A percentile compares a stretch with the other conserved stretches of the same genome.
These are phyloP conservation scores for Penicillium pancosmium DNA, from an alignment of 495 filamentous ascomycete species.

Conservation along the genomic window DNA sequence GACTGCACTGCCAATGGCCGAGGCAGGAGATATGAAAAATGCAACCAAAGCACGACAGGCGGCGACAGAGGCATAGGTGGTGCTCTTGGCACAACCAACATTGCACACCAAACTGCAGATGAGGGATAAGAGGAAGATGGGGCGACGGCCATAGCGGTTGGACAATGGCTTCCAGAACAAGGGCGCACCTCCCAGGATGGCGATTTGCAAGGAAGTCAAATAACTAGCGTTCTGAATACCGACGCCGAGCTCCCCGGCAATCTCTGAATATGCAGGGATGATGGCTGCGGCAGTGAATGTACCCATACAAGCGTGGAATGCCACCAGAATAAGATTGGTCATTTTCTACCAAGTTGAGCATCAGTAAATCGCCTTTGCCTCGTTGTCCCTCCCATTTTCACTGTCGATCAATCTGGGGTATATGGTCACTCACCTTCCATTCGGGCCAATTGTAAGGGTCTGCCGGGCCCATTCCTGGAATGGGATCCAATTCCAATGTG, in stretches of 20 bases:
- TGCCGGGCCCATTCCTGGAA: slow-evolving; percentile 51
- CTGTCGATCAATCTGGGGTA: neutral
- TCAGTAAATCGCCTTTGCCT: slow-evolving; percentile 13
- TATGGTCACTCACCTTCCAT: slow-evolving; percentile 50
- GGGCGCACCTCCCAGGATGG: slow-evolving; percentile 50
- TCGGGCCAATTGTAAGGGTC: slow-evolving; percentile 60
- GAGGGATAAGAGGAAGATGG: slow-evolving; percentile 52
- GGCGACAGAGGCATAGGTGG: slow-evolving; percentile 43
- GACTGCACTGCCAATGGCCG: slow-evolving; percentile 55
- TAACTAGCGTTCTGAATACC: slow-evolving; percentile 49
- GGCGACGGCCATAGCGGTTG: slow-evolving; percentile 57
- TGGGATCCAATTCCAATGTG: slow-evolving; percentile 54
- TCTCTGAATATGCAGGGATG: slow-evolving; percentile 52
- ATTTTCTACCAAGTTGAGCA: slow-evolving; percentile 48
- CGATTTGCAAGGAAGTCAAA: slow-evolving; percentile 54
- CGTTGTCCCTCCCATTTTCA: neutral
- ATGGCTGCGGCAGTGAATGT: slow-evolving; percentile 58
- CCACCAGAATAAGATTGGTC: slow-evolving; percentile 53
- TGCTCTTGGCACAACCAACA: slow-evolving; percentile 47
- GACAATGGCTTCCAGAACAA: slow-evolving; percentile 61
- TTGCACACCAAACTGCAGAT: slow-evolving; percentile 48
- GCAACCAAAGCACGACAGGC: slow-evolving; percentile 51
- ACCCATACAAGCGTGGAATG: slow-evolving; percentile 58
- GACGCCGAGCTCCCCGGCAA: slow-evolving; percentile 45
- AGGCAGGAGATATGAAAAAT: slow-evolving; percentile 56